phyloP scores from a whole-genome alignment of 225 moss, liverwort and hornwort genomes.

The Sphagnum contortum region DNA sequence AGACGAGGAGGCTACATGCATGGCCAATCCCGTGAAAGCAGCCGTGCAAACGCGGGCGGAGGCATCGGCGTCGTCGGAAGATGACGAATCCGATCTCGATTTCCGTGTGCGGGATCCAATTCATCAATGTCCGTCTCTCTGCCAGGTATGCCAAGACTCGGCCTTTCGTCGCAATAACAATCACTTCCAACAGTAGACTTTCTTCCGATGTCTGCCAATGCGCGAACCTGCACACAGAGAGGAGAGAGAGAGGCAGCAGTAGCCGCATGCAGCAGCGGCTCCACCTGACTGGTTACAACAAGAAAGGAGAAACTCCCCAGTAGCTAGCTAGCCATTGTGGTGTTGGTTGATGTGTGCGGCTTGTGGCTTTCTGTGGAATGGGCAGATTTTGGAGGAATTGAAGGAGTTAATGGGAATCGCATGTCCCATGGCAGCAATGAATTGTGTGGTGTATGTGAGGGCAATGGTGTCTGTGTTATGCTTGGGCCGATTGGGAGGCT shows the following conservation, averaged over 20 bases:
- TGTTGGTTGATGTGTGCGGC: no score
- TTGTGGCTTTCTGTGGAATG: no score
- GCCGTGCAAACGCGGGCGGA: constrained; percentile 17
- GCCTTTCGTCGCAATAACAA: neutral
- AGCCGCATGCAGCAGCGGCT: no score
- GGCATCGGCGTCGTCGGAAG: constrained; percentile 19
- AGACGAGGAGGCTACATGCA: constrained; percentile 24
- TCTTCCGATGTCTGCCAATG: neutral
- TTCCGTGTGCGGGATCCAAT: constrained; percentile 8
- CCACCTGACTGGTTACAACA: no score
- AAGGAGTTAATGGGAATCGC: constrained; percentile 54
- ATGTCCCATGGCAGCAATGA: constrained; percentile 56
- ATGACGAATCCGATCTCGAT: constrained; percentile 24
- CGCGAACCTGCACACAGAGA: neutral
- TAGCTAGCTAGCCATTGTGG: no score
- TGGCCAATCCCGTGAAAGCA: constrained; percentile 13
- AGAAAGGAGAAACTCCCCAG: no score
- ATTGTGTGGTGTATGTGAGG: constrained; percentile 65
- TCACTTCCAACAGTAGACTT: neutral
- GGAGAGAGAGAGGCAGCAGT: neutral
- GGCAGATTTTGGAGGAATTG: constrained; percentile 59
- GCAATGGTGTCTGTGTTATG: constrained; percentile 85
- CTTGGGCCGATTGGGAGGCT: constrained; percentile 59
- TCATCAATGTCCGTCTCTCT: constrained; percentile 20
- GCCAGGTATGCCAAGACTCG: constrained; percentile 22